Evolutionary conservation across 179 eudicot genomes (phyloP), one percentile per base, ranked within the genome.

Genomic region (Corrigiola litoralis): DNA sequence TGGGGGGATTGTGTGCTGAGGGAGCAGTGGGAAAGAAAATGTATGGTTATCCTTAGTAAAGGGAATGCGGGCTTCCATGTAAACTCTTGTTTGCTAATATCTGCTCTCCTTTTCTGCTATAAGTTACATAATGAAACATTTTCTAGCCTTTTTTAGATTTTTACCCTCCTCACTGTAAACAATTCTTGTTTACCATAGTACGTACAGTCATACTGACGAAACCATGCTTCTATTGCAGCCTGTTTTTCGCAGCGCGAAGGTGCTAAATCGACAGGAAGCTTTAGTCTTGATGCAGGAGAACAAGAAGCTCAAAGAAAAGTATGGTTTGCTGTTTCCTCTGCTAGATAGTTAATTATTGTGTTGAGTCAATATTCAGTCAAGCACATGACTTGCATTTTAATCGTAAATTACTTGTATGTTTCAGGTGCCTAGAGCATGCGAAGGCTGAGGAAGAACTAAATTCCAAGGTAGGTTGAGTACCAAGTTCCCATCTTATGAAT

Each of bases 371-470:
- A 16, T 33, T n/a, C 33, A 63, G 58, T 49, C 47, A 62, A 24
- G 44, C 44, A 12, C 20, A 64, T 46, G 40, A 16, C 11, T 36
- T 46, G 34, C 29, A 34, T 32, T 67, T 57, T 56, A n/a, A 32
- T 54, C 67, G 28, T 32, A 29, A 33, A 44, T 38, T 41, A 24
- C 18, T 50, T 79, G 33, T 56, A 33, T 57, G 38, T 62, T 65
- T 52, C 84, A 89, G 97, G 77, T 87, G 89, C 83, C 57, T 77
- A 61, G 84, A 77, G 34, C 71, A 63, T 52, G 78, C 79, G 78
- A 84, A 78, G 80, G 75, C 57, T 21, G 77, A 79, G 67, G 75
- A 76, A 75, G 80, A 79, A 72, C 89, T 90, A 41, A 72, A 72
- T 46, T 58, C 42, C 49, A 85, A 82, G 91, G 96, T 89, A 82